Base-by-base conservation (phyloP, 1,139 yeast genomes). In the Eremothecium cymbalariae region DNA sequence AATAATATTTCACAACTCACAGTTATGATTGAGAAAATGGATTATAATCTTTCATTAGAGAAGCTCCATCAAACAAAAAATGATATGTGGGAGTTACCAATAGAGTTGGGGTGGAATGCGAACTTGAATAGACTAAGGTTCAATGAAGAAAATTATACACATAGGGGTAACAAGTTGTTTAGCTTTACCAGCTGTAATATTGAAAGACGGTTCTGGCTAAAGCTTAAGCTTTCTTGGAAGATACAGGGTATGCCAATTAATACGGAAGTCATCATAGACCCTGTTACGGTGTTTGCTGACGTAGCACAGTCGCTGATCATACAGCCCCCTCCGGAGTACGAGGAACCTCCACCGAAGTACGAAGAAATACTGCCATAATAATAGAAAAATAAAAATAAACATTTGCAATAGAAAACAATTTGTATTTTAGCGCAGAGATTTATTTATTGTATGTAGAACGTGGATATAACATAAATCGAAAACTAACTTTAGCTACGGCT, bases 181-280 rank as follows among this genome's bases (percentile, higher is more conserved):
- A 51, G 57, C 37, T 53, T 53, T 34, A 48, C 43, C 29, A 44
- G 51, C 15, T 53, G 59, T 38, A 41, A 52, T 2, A 53, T 55
- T 12, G 42, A 45, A 13, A 39, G 58, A 18, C 30, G 38, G 11
- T 55, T 50, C 36, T 39, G 46, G 16, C 51, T 53, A n/a, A 52
- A 50, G 29, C 34, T 55, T 25, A 15, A 44, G 6, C 37, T 53
- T 6, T 49, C 43, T 35, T 50, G 55, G 51, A 43, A 44, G 18
- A 42, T 50, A 5, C 39, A 43, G 27, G 52, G 50, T n/a, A n/a
- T n/a, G 15, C 13, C 30, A 24, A 24, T 44, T 20, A 50, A 48
- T 27, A 43, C 50, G 2, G 55, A 53, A 25, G 44, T 48, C 7
- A 35, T 44, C 15, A 41, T 52, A 18, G 43, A 42, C 8, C 47